Evolutionary conservation across 345 rosid species (phyloP), one percentile per base, ranked within the genome.

Genomic region (Ceriops zippeliana): DNA sequence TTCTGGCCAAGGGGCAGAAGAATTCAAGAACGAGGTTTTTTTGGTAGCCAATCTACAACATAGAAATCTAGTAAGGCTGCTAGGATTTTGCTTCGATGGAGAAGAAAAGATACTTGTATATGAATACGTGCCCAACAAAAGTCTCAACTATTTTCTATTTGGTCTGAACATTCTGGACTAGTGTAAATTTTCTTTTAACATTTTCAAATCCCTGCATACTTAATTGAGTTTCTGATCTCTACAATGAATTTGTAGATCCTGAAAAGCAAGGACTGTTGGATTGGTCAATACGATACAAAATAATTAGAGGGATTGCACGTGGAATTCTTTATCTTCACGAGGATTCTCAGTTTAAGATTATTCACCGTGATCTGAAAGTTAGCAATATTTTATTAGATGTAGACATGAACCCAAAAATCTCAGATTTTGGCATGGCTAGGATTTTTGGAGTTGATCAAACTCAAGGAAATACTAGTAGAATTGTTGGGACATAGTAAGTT

Each of bases 291-390:
- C 73, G 83, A 19, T 78, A 75, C 76, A 86, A 81, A 52, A 84
- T 88, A 72, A 78, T 88, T 17, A 67, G 51, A 21, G 84, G 83
- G 53, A 88, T 88, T 63, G 88, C 90, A 51, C 68, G 80, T 38
- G 87, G 88, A 53, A 54, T 85, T 67, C 83, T 86, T 28, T 86
- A 88, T 60, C 80, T 86, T 58, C 90, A 87, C 7, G 73, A 83
- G 58, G 87, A 81, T 68, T 87, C 90, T 34, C 60, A 78, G 28
- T 77, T 79, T 8, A 74, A 68, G 28, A 85, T 85, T 64, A 82
- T 87, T 49, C 90, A 86, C 46, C 82, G 80, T 52, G 87, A 87
- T 75, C 78, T 87, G 7, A 85, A 87, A 74, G 75, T 80, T 0
- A 82, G 83, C 37, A 84, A 86, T 59, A 66, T 86, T 26, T 67